Conservation (phyloP, 257 asterid species). For the Nicotiana otophora region DNA sequence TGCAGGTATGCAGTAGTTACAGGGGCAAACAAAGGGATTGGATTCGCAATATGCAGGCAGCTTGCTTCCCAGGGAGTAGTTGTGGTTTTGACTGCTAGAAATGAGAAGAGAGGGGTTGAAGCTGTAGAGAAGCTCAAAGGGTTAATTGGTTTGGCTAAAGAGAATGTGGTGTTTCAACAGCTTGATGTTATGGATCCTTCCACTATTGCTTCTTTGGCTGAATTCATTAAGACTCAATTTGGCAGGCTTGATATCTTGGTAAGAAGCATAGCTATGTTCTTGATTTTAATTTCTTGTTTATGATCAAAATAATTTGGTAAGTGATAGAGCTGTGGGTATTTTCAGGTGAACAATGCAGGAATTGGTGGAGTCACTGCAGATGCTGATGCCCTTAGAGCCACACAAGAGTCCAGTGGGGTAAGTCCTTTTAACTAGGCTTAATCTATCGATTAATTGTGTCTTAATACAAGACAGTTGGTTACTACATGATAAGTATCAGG, state of each 20-base stretch:
- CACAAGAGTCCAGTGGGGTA: neutral
- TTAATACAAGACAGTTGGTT: too few relatives aligned
- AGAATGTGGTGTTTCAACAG: constrained; percentile 39
- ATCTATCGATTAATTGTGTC: too few relatives aligned
- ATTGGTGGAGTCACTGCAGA: constrained; percentile 30
- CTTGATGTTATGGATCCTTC: constrained; percentile 38
- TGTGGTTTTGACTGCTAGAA: constrained; percentile 51
- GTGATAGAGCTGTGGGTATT: neutral
- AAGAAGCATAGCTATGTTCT: neutral
- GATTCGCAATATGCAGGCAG: constrained; percentile 49
- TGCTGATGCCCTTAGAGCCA: constrained; percentile 5
- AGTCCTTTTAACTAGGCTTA: too few relatives aligned
- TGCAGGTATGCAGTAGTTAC: constrained; percentile 48
- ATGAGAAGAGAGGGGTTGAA: constrained; percentile 44
- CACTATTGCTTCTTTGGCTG: constrained; percentile 35
- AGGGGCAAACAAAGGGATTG: constrained; percentile 61
- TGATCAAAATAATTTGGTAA: neutral
- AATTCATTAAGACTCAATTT: constrained; percentile 25
- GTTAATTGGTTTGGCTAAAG: constrained; percentile 2
- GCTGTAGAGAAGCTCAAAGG: constrained; percentile 40
- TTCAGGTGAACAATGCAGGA: constrained; percentile 57
- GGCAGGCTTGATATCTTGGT: constrained; percentile 30
- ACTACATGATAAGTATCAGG: too few relatives aligned
- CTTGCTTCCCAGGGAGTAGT: constrained; percentile 38
- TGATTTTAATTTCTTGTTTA: neutral